Conservation (phyloP, 805 yeast species). For the Starmerella bombicola region DNA sequence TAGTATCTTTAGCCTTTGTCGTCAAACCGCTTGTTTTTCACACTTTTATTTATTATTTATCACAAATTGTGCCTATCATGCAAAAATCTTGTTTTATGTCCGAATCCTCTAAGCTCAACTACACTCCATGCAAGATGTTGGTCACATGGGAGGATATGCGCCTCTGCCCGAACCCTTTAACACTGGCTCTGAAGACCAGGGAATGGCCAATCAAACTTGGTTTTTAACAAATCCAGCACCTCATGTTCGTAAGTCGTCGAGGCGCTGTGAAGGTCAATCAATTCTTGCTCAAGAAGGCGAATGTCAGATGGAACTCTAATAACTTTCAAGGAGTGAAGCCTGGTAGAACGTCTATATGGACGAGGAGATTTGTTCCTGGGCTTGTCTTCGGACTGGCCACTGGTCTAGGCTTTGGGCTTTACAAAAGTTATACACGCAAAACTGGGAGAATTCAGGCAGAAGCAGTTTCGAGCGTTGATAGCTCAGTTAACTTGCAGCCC, state of each 20-base stretch:
- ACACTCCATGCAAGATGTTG: too few species aligned
- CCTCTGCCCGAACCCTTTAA: too few species aligned
- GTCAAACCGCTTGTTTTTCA: too few species aligned
- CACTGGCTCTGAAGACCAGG: too few species aligned
- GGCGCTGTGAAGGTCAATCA: background rate
- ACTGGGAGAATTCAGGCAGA: background rate
- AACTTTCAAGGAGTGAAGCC: background rate
- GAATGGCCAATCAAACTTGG: too few species aligned
- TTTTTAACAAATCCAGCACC: too few species aligned
- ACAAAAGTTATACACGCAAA: background rate
- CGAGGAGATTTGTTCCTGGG: slow-evolving; percentile 4
- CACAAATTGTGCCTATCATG: too few species aligned
- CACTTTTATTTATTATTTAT: too few species aligned
- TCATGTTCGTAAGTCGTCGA: background rate
- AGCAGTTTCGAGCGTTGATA: background rate
- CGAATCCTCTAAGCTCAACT: too few species aligned
- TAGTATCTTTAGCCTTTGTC: too few species aligned
- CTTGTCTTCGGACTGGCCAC: slow-evolving; percentile 5
- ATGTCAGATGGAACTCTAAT: background rate
- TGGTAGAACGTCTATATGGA: background rate
- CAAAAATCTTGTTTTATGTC: too few species aligned
- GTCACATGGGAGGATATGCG: too few species aligned
- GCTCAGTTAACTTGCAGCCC: slow-evolving; percentile 23
- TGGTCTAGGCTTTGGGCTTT: slow-evolving; percentile 3
- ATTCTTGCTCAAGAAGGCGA: background rate